Conservation (phyloP, 2,329 filamentous ascomycete species). For the Eutypa lata region DNA sequence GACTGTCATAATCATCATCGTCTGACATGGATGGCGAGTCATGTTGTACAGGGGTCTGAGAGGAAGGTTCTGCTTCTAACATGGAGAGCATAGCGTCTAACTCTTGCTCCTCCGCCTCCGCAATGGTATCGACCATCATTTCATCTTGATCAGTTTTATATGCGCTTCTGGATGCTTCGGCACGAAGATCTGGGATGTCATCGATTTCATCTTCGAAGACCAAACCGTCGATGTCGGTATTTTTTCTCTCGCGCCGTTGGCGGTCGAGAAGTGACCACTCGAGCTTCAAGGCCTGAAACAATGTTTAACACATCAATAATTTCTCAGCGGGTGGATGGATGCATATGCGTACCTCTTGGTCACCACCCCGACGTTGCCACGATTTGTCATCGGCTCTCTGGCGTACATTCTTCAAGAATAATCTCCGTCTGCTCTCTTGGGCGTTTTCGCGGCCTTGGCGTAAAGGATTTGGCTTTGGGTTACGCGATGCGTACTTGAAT, state of each 20-base stretch:
- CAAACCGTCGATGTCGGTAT: conserved; percentile 35
- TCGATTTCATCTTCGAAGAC: conserved; percentile 51
- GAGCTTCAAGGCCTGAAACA: conserved; percentile 35
- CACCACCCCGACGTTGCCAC: conserved; percentile 60
- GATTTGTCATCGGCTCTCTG: conserved; percentile 57
- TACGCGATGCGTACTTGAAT: conserved; percentile 50
- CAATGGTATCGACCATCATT: conserved; percentile 52
- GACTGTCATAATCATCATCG: conserved; percentile 58
- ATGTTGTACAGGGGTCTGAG: conserved; percentile 20
- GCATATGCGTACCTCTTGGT: conserved; percentile 48
- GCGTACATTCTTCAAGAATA: conserved; percentile 67
- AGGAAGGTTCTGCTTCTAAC: conserved; percentile 30
- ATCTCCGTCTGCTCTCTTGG: conserved; percentile 60
- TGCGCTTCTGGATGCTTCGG: conserved; percentile 13
- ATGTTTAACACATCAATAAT: background rate
- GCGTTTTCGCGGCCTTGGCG: conserved; percentile 58
- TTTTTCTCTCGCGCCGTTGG: conserved; percentile 35
- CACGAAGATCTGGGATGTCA: conserved; percentile 40
- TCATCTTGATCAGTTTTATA: conserved; percentile 41
- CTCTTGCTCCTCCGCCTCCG: conserved; percentile 52
- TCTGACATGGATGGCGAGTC: conserved; percentile 42
- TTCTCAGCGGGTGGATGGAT: background rate
- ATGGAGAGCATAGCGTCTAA: conserved; percentile 54
- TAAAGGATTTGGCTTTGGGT: conserved; percentile 60
- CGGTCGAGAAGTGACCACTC: conserved; percentile 40